These are phyloP conservation scores for Starmerella khaoyaiensis DNA, from an alignment of 805 yeast species.

Conservation along the genomic window DNA sequence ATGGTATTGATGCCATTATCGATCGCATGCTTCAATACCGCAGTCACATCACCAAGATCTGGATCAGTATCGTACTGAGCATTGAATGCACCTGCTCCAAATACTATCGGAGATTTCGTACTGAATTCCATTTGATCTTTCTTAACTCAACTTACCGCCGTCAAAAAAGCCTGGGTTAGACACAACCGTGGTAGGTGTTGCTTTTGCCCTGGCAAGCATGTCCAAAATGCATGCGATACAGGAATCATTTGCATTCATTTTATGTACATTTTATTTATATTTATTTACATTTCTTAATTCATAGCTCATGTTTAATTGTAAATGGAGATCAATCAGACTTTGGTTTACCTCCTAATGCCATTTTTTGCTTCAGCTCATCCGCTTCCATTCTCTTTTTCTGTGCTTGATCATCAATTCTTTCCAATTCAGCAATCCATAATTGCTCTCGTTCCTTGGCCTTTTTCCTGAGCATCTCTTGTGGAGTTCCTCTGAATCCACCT, in stretches of 20 bases:
- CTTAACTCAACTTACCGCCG: no score
- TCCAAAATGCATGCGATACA: no score
- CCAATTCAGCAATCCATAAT: conserved; percentile 74
- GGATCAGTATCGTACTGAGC: conserved; percentile 68
- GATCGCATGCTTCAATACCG: conserved; percentile 49
- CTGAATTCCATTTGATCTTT: no score
- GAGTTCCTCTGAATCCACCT: conserved; percentile 18
- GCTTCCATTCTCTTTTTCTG: conserved; percentile 17
- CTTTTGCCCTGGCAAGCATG: no score
- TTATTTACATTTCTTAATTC: no score
- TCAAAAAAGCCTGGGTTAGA: no score
- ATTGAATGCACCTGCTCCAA: conserved; percentile 87
- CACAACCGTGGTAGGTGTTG: no score
- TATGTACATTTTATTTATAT: no score
- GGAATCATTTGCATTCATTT: no score
- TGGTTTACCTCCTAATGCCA: no score
- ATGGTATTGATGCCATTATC: conserved; percentile 57
- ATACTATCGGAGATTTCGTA: conserved; percentile 43
- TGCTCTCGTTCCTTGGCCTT: conserved; percentile 77
- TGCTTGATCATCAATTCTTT: conserved; percentile 60
- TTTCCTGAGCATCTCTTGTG: conserved; percentile 43
- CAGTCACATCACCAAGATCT: conserved; percentile 40
- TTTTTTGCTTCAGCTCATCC: conserved; percentile 13
- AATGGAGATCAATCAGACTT: no score
- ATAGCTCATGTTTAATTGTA: no score